phyloP scores from a whole-genome alignment of 1,139 yeast species.

The Yamadazyma jaroonii region DNA sequence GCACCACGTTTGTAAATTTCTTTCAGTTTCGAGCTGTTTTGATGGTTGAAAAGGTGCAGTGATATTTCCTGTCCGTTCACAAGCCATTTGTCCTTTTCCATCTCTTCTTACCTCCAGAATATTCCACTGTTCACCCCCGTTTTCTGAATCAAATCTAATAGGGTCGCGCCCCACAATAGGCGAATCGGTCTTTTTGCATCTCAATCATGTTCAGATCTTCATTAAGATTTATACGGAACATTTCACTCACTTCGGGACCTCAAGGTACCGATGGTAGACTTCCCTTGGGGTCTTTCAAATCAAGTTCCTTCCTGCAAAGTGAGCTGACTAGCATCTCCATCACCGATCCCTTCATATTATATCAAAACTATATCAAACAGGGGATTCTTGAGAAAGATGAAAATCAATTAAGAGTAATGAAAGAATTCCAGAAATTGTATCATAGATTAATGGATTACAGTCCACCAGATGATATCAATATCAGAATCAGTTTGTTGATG shows the following conservation, averaged over 20 bases:
- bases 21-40: too few species aligned
- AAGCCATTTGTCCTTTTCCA: too few species aligned
- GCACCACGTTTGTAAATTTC: too few species aligned
- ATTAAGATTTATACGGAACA: background rate
- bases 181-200: constrained; percentile 5
- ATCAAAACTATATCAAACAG: constrained; percentile 50
- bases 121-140: too few species aligned
- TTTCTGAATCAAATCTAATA: background rate
- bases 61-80: too few species aligned
- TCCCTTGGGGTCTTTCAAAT: background rate
- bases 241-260: constrained; percentile 23
- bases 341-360: constrained; percentile 63
- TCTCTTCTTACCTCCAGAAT: too few species aligned
- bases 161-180: background rate
- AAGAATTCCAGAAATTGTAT: constrained; percentile 63
- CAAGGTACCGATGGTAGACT: constrained; percentile 39
- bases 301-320: constrained; percentile 5
- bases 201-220: constrained; percentile 2
- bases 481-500: constrained; percentile 46
- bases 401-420: constrained; percentile 59
- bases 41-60: too few species aligned
- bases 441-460: constrained; percentile 56
- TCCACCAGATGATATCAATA: constrained; percentile 52
- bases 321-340: constrained; percentile 30
- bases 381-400: constrained; percentile 56